A percentile compares a stretch with the other conserved stretches of the same genome.
Evolutionary conservation across 176 grass and related monocot species (phyloP).

Genomic region (Eleusine indica): DNA sequence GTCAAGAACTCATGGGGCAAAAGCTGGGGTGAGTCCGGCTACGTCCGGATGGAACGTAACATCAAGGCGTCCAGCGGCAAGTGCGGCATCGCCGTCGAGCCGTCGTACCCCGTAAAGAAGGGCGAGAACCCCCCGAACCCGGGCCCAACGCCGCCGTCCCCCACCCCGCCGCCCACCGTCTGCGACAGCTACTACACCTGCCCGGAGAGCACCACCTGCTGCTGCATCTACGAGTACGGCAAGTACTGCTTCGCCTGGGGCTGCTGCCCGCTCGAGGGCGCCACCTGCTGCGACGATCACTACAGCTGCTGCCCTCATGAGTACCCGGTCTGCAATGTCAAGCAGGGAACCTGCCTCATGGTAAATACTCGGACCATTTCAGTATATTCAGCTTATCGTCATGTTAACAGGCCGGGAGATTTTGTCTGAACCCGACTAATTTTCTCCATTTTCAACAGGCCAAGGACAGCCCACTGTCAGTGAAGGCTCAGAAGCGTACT

Average conservation of each 20-base stretch:
- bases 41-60: slow-evolving; percentile 88
- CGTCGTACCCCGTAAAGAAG: slow-evolving; percentile 76
- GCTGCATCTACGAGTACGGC: slow-evolving; percentile 75
- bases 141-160: slow-evolving; percentile 69
- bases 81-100: slow-evolving; percentile 75
- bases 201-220: slow-evolving; percentile 72
- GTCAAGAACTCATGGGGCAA: slow-evolving; percentile 89
- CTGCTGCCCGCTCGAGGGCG: slow-evolving; percentile 85
- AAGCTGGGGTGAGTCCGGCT: slow-evolving; percentile 72
- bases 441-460: slow-evolving; percentile 49
- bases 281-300: slow-evolving; percentile 90
- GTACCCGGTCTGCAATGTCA: slow-evolving; percentile 73
- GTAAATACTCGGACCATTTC: slow-evolving; percentile 40
- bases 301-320: slow-evolving; percentile 97
- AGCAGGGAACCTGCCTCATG: slow-evolving; percentile 67
- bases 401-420: neutral
- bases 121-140: slow-evolving; percentile 84
- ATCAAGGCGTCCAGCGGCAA: slow-evolving; percentile 59
- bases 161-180: slow-evolving; percentile 32
- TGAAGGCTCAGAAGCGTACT: slow-evolving; percentile 59
- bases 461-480: slow-evolving; percentile 76
- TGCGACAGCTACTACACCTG: slow-evolving; percentile 82
- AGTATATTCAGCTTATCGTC: neutral
- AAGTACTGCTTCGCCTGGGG: slow-evolving; percentile 77
- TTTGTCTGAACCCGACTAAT: neutral